Percentiles rank a stretch among this genome's conserved stretches.
Conservation (phyloP, 805 yeast genomes). For the Sporopachydermia lactativora region DNA sequence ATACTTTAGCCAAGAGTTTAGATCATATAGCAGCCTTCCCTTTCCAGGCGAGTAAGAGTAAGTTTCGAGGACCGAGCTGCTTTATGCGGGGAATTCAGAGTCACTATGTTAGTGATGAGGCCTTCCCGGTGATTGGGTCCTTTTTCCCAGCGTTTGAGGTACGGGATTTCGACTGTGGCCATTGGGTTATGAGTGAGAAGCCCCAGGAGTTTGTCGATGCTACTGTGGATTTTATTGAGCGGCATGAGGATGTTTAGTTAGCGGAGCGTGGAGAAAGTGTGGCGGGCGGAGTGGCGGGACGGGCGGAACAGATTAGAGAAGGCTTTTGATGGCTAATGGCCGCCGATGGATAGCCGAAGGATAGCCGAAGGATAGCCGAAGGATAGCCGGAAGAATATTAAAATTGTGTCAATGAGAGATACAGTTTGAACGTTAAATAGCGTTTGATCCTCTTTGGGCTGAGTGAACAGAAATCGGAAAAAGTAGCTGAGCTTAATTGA, state of each 20-base stretch:
- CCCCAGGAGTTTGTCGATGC: conserved; percentile 59
- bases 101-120: conserved; percentile 71
- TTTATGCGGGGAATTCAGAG: conserved; percentile 73
- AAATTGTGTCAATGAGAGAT: no score
- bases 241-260: not conserved
- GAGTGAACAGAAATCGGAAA: no score
- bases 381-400: no score
- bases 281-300: no score
- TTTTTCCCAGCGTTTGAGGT: conserved; percentile 71
- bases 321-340: no score
- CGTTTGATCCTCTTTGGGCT: no score
- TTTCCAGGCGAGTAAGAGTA: conserved; percentile 34
- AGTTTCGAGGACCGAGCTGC: conserved; percentile 60
- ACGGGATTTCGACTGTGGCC: conserved; percentile 72
- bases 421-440: no score
- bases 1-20: conserved; percentile 48
- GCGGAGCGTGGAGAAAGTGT: no score
- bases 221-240: conserved; percentile 50
- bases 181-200: conserved; percentile 82
- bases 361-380: no score
- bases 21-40: conserved; percentile 71
- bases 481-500: no score
- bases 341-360: no score
- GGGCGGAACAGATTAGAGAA: no score
- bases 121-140: conserved; percentile 52